A percentile compares a stretch with the other conserved stretches of the same genome.
Conservation (phyloP, 192 early-diverging fungal species). For the Chytriomyces sp. region DNA sequence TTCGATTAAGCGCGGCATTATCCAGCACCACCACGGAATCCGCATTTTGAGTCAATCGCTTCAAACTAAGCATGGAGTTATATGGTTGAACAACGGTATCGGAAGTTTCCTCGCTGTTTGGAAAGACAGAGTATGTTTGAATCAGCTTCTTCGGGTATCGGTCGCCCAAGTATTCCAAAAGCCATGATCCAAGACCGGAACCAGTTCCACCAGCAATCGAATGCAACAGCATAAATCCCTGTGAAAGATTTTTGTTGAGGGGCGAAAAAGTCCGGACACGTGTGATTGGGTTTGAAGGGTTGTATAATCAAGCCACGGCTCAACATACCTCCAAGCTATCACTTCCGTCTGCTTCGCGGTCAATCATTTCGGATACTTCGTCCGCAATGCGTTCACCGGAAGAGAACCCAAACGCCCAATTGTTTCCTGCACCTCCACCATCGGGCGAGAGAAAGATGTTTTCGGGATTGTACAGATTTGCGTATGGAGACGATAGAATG, state of each 20-base stretch:
- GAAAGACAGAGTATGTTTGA: slow-evolving; percentile 98
- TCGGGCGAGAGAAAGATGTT: slow-evolving; percentile 92
- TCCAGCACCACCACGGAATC: slow-evolving; percentile 97
- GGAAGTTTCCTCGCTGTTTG: slow-evolving; percentile 87
- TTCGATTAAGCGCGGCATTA: slow-evolving; percentile 90
- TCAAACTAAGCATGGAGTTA: slow-evolving; percentile 91
- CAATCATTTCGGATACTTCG: slow-evolving; percentile 95
- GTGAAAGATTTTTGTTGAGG: neutral
- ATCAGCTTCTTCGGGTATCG: slow-evolving; percentile 96
- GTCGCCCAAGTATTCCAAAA: slow-evolving; percentile 91
- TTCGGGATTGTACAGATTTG: slow-evolving; percentile 96
- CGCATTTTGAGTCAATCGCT: slow-evolving; percentile 87
- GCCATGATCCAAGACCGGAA: slow-evolving; percentile 92
- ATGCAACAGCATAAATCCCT: slow-evolving; percentile 95
- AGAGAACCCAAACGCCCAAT: slow-evolving; percentile 91
- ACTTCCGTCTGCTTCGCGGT: slow-evolving; percentile 93
- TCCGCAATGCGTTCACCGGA: slow-evolving; percentile 87
- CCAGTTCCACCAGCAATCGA: slow-evolving; percentile 99
- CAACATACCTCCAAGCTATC: slow-evolving; percentile 82
- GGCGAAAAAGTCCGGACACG: neutral
- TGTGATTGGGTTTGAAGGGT: neutral
- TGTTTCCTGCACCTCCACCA: slow-evolving; percentile 97
- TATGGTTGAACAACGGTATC: slow-evolving; percentile 99
- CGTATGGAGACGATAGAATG: slow-evolving; percentile 83
- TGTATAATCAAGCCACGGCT: neutral